Base-by-base conservation (phyloP, 371 early-diverging fungal genomes). In the Rhizopus stolonifer region DNA sequence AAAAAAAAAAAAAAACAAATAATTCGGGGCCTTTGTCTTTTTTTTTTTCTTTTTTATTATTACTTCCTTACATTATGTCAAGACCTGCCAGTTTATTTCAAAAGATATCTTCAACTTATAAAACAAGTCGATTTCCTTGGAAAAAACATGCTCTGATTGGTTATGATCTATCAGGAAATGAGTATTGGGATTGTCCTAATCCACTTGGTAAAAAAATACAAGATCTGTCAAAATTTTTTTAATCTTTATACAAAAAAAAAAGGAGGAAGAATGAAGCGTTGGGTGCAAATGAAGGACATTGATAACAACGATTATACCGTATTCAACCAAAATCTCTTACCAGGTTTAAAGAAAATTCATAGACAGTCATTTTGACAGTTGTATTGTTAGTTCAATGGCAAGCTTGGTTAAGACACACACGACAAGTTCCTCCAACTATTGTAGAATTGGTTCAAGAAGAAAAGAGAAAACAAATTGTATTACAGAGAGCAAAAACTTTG, bases 141-240 rank as follows among this genome's bases (percentile, higher is more conserved):
- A 72, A 75, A 26, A 74, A 77, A 15, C 77, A 79, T 48, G 73
- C 70, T 1, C 68, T 87, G 46, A 71, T 80, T 8, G 88, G 88
- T 6, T 67, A 61, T 45, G 88, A 88, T 63, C 58, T 80, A 11
- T 65, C 71, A 17, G 88, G 88, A 18, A 86, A 88, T 55, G 81
- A 85, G 66, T 88, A 85, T 61, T 88, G 83, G 78, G 86, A 88
- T 60, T 81, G 79, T 34, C 85, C 88, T 5, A 80, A 81, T 67
- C 83, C 36, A 49, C 67, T 75, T 59, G 76, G 80, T 77, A 64
- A 51, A 14, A 4, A 14, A 3, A 24, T 31, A 57, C 36, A 71
- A 72, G 52, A 14, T 29, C 31, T 29, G 18, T 58, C 71, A 40
- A 54, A 54, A 33, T 70, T 70, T 38, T 65, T 70, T n/a, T 77